phyloP scores from a whole-genome alignment of 441 rosid species.

The Euphorbia celastroides region DNA sequence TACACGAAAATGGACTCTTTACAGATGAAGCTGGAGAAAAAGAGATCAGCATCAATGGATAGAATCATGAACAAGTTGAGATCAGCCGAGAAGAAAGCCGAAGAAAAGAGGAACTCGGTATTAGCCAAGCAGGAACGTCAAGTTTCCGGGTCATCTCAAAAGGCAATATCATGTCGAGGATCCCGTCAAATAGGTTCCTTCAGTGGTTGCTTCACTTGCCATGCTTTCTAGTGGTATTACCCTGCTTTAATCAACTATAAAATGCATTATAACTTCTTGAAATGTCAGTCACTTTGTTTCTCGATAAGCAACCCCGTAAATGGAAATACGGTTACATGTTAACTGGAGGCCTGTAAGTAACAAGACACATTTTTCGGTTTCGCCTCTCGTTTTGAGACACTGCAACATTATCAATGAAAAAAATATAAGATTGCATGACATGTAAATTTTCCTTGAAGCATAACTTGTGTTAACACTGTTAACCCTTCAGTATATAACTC shows the following conservation, averaged over 20 bases:
- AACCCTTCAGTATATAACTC: background rate
- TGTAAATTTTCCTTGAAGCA: background rate
- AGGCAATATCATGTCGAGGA: conserved; percentile 43
- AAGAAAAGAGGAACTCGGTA: conserved; percentile 74
- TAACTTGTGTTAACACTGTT: background rate
- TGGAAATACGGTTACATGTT: background rate
- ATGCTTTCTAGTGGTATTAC: conserved; percentile 30
- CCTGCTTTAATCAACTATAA: conserved; percentile 8
- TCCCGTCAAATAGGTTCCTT: conserved; percentile 61
- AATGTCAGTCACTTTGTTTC: background rate
- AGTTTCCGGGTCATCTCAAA: conserved; percentile 37
- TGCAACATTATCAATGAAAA: background rate
- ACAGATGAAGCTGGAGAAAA: conserved; percentile 97
- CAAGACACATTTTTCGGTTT: background rate
- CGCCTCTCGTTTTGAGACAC: background rate
- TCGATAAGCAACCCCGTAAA: background rate
- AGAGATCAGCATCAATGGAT: conserved; percentile 84
- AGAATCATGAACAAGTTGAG: conserved; percentile 83
- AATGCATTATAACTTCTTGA: conserved; percentile 27
- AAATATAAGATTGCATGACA: background rate
- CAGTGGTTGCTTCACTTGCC: conserved; percentile 37
- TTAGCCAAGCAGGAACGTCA: conserved; percentile 42
- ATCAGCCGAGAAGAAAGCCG: conserved; percentile 89
- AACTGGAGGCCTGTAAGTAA: too few relatives aligned
- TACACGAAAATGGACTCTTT: conserved; percentile 12